phyloP scores from a whole-genome alignment of 1,284 basidiomycete genomes.

The Trichosporon faecale region DNA sequence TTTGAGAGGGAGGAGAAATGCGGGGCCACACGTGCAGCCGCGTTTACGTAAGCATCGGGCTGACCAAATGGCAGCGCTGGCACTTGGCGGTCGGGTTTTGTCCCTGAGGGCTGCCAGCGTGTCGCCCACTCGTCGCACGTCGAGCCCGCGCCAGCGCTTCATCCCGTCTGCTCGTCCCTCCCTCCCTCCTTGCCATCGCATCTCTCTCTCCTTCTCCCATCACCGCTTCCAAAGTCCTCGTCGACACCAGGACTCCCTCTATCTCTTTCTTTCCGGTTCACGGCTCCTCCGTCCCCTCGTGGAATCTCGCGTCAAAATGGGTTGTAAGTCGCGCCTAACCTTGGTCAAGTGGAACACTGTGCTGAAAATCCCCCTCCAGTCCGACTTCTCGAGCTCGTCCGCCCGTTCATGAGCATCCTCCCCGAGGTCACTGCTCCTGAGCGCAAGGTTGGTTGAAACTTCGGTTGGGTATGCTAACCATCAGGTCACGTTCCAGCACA shows the following conservation, averaged over 20 bases:
- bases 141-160: slow-evolving; percentile 6
- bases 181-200: neutral
- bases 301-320: slow-evolving; percentile 38
- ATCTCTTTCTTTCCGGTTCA: slow-evolving; percentile 16
- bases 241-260: slow-evolving; percentile 9
- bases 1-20: slow-evolving; percentile 4
- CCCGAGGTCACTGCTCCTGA: slow-evolving; percentile 95
- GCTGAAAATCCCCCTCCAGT: slow-evolving; percentile 55
- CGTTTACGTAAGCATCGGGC: neutral
- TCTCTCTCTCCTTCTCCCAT: slow-evolving; percentile 12
- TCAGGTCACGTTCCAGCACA: slow-evolving; percentile 92
- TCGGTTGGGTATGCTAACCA: neutral
- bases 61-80: slow-evolving; percentile 9
- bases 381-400: slow-evolving; percentile 92
- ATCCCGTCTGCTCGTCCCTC: neutral
- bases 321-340: slow-evolving; percentile 32
- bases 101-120: slow-evolving; percentile 14
- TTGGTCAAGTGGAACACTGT: neutral
- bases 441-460: slow-evolving; percentile 65
- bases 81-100: neutral
- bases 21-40: slow-evolving; percentile 10
- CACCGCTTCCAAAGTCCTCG: slow-evolving; percentile 9
- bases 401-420: slow-evolving; percentile 87
- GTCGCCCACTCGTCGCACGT: slow-evolving; percentile 5
- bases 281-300: slow-evolving; percentile 23